Conservation (phyloP, 139 green algal species). For the Chloropicon primus region DNA sequence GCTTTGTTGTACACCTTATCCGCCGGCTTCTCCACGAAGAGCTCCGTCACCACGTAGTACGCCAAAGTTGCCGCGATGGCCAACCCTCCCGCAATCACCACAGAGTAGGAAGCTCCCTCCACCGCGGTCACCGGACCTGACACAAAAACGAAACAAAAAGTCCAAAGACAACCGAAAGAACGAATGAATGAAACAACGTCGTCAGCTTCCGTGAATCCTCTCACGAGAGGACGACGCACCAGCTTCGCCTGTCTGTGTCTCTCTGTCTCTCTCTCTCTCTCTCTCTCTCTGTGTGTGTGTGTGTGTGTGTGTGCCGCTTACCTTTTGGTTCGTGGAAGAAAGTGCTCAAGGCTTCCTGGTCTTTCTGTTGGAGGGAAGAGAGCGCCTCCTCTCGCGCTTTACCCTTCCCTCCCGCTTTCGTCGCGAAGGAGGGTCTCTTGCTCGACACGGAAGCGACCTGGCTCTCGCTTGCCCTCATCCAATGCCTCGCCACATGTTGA, state of each 20-base stretch:
- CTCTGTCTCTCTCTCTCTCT: too few species aligned
- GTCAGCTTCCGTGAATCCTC: not conserved
- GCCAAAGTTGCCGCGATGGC: slow-evolving; percentile 39
- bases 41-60: slow-evolving; percentile 44
- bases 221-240: too few species aligned
- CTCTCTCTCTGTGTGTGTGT: too few species aligned
- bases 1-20: slow-evolving; percentile 74
- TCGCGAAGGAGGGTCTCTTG: not conserved
- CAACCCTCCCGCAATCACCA: slow-evolving; percentile 77
- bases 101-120: slow-evolving; percentile 72
- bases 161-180: not conserved
- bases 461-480: not conserved
- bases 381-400: not conserved
- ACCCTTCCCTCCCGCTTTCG: not conserved
- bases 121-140: slow-evolving; percentile 63
- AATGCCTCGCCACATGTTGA: not conserved
- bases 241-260: too few species aligned
- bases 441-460: not conserved
- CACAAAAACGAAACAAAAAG: not conserved
- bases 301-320: not conserved
- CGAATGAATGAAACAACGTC: not conserved
- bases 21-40: slow-evolving; percentile 69
- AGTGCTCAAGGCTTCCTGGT: not conserved
- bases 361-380: not conserved
- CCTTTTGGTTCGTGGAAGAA: not conserved